These are phyloP conservation scores for Aspergillus campestris DNA, from an alignment of 495 filamentous ascomycete species.

Conservation along the genomic window DNA sequence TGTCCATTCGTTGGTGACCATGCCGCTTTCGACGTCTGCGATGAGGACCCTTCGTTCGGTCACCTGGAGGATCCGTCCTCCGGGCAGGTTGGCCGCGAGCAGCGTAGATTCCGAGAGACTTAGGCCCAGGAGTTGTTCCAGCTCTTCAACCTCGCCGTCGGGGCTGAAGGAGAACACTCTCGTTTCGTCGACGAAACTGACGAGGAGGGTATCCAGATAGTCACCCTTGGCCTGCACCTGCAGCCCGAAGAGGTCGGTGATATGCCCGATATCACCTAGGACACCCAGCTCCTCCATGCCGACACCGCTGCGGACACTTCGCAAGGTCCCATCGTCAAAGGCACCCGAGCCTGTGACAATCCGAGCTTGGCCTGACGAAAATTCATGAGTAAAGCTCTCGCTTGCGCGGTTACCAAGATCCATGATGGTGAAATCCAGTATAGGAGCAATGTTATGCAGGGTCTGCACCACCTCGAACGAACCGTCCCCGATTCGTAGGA, in stretches of 20 bases:
- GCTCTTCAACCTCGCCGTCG: slow-evolving; percentile 76
- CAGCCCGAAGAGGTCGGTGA: slow-evolving; percentile 60
- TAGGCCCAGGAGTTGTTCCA: slow-evolving; percentile 65
- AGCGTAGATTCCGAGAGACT: slow-evolving; percentile 64
- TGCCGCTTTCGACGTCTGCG: slow-evolving; percentile 60
- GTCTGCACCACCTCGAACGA: slow-evolving; percentile 63
- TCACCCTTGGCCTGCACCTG: slow-evolving; percentile 39
- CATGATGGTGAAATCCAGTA: slow-evolving; percentile 90
- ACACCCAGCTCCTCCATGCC: slow-evolving; percentile 83
- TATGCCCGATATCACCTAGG: slow-evolving; percentile 69
- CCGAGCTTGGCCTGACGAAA: slow-evolving; percentile 87
- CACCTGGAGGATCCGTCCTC: slow-evolving; percentile 65
- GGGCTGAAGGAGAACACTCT: slow-evolving; percentile 69
- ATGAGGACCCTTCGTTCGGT: slow-evolving; percentile 56
- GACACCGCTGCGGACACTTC: slow-evolving; percentile 88
- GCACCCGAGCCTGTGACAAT: slow-evolving; percentile 90
- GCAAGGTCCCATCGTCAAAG: slow-evolving; percentile 73
- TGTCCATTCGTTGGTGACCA: slow-evolving; percentile 60
- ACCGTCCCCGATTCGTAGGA: slow-evolving; percentile 54
- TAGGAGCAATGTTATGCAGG: slow-evolving; percentile 77
- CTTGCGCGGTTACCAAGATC: slow-evolving; percentile 79
- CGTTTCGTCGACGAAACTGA: slow-evolving; percentile 78
- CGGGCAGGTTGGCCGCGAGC: slow-evolving; percentile 52
- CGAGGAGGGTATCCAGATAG: slow-evolving; percentile 60
- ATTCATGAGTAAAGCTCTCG: slow-evolving; percentile 75